Evolutionary conservation across 1,139 yeast genomes (phyloP), one percentile per base, ranked within the genome.

Genomic region (Zygotorulaspora mrakii): DNA sequence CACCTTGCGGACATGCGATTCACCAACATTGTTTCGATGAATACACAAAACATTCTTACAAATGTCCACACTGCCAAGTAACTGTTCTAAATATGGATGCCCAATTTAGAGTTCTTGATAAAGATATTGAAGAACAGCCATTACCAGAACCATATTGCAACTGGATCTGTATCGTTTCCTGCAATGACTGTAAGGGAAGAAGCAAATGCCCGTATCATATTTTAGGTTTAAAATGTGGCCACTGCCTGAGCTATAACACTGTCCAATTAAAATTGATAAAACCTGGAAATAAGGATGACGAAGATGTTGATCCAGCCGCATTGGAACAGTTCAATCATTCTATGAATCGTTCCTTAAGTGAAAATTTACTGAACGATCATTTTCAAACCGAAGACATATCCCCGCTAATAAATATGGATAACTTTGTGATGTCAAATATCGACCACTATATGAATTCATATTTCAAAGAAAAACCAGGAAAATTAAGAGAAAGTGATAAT

Each of bases 131-230:
- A 26, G 77, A 77, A 52, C 87, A 83, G 59, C 82, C 81, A 5
- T 68, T 89, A 60, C 96, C 96, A 0, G 74, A 77, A 13, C 96
- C 95, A 3, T 81, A 87, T 59, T 72, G 73, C 45, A 59, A 68
- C 39, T 87, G 96, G 95, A 68, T 79, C 40, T 81, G 91, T 50
- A 75, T 84, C 32, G 73, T 88, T 8, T 74, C 81, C 43, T 89
- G 97, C 64, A 84, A 86, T 61, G 97, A 89, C 63, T 89, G 97
- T 62, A 80, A 80, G 45, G 94, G 94, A 11, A 83, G 83, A 62
- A 77, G 88, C 23, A 77, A 79, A 47, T 82, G 82, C 13, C 66
- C 75, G 5, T 89, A 84, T 62, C 96, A 89, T 63, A 81, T 88
- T 37, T 64, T 89, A 50, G 97, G 97, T 1, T 70, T 87, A 47